Base-by-base conservation (phyloP, 441 rosid genomes). In the Populus tomentosa region DNA sequence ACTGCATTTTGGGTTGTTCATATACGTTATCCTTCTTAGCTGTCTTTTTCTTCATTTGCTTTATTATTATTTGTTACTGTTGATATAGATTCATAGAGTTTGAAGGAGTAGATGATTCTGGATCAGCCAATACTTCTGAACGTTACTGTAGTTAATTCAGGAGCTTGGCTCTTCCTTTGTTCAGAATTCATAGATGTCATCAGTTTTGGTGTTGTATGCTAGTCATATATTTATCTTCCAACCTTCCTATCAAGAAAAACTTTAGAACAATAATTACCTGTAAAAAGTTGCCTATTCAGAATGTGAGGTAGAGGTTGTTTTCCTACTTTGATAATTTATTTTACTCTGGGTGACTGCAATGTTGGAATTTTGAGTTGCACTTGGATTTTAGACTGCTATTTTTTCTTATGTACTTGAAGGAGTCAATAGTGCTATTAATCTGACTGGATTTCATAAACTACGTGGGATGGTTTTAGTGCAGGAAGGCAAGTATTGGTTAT, bases 141-240 rank as follows among this genome's bases (percentile, higher is more conserved):
- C 74, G 68, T 77, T 73, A 16, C 24, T 69, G 80, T 79, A 74
- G 81, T 42, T 80, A 26, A 61, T 66, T 79, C 73, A 36, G 83
- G 79, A 81, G 82, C 81, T 21, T 38, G 33, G 83, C 73, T 21
- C 18, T 42, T 53, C 65, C 56, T 67, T 75, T 75, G 71, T 76
- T 50, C 75, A 76, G 85, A 81, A 75, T 69, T 75, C 16, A 42
- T 71, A 75, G 82, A 77, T 73, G 32, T 66, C 72, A 13, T 67
- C 32, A 67, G 83, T 75, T 80, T 80, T 73, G 77, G 73, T 81
- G 85, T 77, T 85, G 85, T 84, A 87, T 79, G 83, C 76, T 83
- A 65, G 79, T 77, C 73, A 11, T 28, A 28, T 28, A 28, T 46
- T 33, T 62, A 28, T 33, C 67, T 64, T 24, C 16, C 10, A 5